Percentiles rank a stretch among this genome's conserved stretches.
Conservation (phyloP, 2,329 filamentous ascomycete genomes). For the Xylaria sp. region DNA sequence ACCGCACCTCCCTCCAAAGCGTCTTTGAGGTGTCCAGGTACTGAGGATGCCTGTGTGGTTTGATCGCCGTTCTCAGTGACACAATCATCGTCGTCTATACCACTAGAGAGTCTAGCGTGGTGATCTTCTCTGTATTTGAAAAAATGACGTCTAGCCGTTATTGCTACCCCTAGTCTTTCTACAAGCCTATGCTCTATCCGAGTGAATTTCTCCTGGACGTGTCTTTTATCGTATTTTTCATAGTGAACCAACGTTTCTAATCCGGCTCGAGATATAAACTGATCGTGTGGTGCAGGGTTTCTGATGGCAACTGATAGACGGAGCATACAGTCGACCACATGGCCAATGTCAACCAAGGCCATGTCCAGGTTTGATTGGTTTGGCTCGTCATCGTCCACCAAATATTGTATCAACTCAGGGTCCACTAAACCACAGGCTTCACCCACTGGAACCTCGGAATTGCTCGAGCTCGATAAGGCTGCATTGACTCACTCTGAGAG, state of each 20-base stretch:
- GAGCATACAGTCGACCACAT: conserved; percentile 16
- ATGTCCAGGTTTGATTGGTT: not conserved
- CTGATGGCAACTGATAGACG: conserved; percentile 18
- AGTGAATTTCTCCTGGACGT: conserved; percentile 23
- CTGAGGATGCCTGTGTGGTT: conserved; percentile 3
- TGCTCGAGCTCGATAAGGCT: not conserved
- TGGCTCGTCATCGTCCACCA: conserved; percentile 11
- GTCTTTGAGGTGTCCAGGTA: not conserved
- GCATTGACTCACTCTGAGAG: not conserved
- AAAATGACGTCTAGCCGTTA: conserved; percentile 7
- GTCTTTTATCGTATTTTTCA: conserved; percentile 4
- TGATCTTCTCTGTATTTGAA: conserved; percentile 14
- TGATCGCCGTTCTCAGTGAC: not conserved
- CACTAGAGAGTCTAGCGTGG: not conserved
- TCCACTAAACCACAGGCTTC: not conserved
- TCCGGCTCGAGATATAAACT: conserved; percentile 1
- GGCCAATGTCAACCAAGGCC: conserved; percentile 2
- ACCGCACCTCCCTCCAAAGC: not conserved
- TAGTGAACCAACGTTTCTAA: not conserved
- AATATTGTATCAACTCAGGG: conserved; percentile 6
- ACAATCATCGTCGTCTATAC: not conserved
- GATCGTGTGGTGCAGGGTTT: conserved; percentile 10
- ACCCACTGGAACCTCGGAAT: not conserved
- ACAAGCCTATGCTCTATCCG: not conserved
- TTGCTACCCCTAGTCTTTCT: conserved; percentile 16